A percentile compares a stretch with the other conserved stretches of the same genome.
These are phyloP conservation scores for Colletotrichum australisinense DNA, from an alignment of 2,329 filamentous ascomycete species.

Conservation along the genomic window DNA sequence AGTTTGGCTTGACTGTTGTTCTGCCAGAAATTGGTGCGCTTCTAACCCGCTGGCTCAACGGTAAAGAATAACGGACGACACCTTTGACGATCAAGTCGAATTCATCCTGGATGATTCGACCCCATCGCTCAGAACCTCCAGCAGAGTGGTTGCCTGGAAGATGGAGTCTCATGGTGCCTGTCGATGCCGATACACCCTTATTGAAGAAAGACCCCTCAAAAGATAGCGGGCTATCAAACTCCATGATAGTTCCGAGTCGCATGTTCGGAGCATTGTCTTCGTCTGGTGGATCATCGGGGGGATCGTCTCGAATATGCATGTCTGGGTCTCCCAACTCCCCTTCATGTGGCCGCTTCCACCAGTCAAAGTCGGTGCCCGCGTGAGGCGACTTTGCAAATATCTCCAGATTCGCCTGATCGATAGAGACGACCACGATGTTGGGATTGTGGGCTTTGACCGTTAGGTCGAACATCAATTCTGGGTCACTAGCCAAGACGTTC, in stretches of 20 bases:
- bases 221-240: slow-evolving; percentile 87
- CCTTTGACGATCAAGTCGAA: slow-evolving; percentile 95
- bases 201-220: slow-evolving; percentile 94
- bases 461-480: slow-evolving; percentile 94
- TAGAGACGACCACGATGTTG: slow-evolving; percentile 88
- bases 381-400: slow-evolving; percentile 95
- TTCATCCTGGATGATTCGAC: slow-evolving; percentile 87
- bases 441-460: slow-evolving; percentile 91
- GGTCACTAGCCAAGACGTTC: slow-evolving; percentile 92
- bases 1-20: slow-evolving; percentile 71
- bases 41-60: slow-evolving; percentile 69
- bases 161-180: slow-evolving; percentile 84
- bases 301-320: slow-evolving; percentile 46
- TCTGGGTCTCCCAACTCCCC: slow-evolving; percentile 21
- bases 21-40: slow-evolving; percentile 71
- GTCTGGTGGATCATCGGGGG: slow-evolving; percentile 68
- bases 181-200: slow-evolving; percentile 75
- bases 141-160: slow-evolving; percentile 91
- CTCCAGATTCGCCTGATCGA: slow-evolving; percentile 89
- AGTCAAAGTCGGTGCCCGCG: slow-evolving; percentile 76
- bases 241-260: slow-evolving; percentile 87
- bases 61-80: slow-evolving; percentile 83
- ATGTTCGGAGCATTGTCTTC: slow-evolving; percentile 82
- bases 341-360: slow-evolving; percentile 61
- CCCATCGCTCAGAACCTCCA: slow-evolving; percentile 88